Conservation (phyloP, 2,329 filamentous ascomycete species). For the Diaporthe aspalathi region DNA sequence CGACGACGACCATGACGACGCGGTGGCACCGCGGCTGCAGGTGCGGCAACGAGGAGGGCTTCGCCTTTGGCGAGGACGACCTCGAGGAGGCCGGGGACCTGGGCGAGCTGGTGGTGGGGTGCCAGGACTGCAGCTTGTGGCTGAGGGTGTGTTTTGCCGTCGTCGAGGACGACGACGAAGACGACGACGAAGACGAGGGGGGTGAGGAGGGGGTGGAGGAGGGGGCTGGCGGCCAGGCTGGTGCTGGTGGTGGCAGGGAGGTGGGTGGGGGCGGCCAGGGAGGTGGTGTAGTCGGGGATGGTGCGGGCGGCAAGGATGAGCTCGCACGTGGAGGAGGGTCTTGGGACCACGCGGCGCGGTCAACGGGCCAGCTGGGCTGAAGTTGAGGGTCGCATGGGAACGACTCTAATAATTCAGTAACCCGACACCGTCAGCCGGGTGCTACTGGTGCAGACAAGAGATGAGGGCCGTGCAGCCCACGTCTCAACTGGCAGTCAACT, state of each 20-base stretch:
- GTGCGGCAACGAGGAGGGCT: conserved; percentile 73
- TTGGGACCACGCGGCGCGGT: conserved; percentile 8
- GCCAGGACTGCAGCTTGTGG: conserved; percentile 75
- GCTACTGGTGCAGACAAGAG: conserved; percentile 4
- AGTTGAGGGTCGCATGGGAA: background rate
- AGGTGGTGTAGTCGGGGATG: background rate
- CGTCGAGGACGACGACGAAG: conserved; percentile 52
- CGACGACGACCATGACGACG: conserved; percentile 43
- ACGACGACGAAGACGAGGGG: background rate
- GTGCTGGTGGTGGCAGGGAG: background rate
- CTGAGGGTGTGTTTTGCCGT: conserved; percentile 72
- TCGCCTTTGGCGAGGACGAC: conserved; percentile 68
- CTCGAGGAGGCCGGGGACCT: conserved; percentile 68
- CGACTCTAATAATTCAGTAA: background rate
- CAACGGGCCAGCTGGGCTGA: conserved; percentile 25
- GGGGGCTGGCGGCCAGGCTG: background rate
- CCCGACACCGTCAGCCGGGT: background rate
- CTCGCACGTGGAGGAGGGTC: conserved; percentile 5
- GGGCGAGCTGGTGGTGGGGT: conserved; percentile 73
- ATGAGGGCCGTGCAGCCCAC: background rate
- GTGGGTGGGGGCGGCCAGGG: conserved; percentile 13
- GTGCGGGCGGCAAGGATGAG: conserved; percentile 41
- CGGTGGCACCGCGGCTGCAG: conserved; percentile 70
- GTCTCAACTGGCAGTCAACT: background rate
- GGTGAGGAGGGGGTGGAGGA: background rate